phyloP scores from a whole-genome alignment of 108 stramenopile genomes.

The Nannochloropsis gaditana region DNA sequence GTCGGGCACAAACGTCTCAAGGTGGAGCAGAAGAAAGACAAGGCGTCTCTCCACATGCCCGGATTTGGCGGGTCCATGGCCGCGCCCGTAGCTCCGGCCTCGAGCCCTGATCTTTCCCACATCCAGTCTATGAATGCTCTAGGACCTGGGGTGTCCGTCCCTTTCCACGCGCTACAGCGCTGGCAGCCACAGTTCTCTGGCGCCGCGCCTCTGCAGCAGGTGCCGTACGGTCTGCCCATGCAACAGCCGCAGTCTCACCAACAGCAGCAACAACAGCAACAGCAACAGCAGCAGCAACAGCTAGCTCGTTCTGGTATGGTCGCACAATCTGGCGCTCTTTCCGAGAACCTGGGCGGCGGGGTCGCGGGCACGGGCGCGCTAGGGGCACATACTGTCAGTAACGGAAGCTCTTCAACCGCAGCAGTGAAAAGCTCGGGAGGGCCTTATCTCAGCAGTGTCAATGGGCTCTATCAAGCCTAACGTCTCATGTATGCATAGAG shows the following conservation, averaged over 20 bases:
- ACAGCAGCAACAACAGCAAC: not conserved
- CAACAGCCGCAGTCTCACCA: not conserved
- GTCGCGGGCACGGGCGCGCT: too few relatives aligned
- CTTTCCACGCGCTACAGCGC: not conserved
- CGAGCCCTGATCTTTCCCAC: not conserved
- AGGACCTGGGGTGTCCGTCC: not conserved
- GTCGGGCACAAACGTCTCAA: slow-evolving; percentile 56
- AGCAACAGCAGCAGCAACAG: not conserved
- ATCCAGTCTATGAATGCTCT: not conserved
- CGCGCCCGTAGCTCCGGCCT: not conserved
- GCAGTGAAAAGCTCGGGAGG: too few relatives aligned
- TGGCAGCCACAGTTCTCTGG: not conserved
- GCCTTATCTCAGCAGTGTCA: too few relatives aligned
- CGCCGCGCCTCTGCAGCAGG: not conserved
- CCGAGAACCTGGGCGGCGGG: too few relatives aligned
- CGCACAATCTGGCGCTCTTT: too few relatives aligned
- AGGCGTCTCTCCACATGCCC: not conserved
- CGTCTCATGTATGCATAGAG: too few relatives aligned
- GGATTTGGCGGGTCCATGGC: not conserved
- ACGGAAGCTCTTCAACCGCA: too few relatives aligned
- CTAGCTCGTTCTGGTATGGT: not conserved
- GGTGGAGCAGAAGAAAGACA: slow-evolving; percentile 50
- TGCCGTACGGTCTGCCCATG: not conserved
- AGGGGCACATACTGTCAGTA: too few relatives aligned
- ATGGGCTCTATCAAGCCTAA: too few relatives aligned